Evolutionary conservation across 2,329 filamentous ascomycete species (phyloP).

Genomic region (Thelonectria blattea): DNA sequence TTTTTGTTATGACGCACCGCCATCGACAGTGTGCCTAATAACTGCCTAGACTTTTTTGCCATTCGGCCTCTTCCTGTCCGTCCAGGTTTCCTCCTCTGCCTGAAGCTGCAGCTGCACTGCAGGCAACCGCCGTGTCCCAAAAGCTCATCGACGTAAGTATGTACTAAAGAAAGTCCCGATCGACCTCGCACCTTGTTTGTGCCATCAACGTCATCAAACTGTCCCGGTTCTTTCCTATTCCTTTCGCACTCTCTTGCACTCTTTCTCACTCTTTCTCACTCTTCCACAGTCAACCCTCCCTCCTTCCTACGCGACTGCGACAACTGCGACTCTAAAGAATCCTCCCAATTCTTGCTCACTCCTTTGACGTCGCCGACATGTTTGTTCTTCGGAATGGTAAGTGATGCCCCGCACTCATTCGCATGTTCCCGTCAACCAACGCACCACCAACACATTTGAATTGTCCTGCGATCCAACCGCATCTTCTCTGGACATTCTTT

Average conservation of each 20-base stretch:
- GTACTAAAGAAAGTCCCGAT: background rate
- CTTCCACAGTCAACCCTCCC: background rate
- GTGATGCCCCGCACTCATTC: constrained; percentile 27
- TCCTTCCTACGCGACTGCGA: constrained; percentile 1
- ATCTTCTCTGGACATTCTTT: background rate
- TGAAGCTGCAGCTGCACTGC: constrained; percentile 9
- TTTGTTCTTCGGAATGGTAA: constrained; percentile 49
- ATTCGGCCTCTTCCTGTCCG: background rate
- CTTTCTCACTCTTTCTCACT: constrained; percentile 1
- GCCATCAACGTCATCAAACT: constrained; percentile 28
- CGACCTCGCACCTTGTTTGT: constrained; percentile 18
- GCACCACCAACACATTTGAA: background rate
- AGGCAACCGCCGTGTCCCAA: constrained; percentile 18
- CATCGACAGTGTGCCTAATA: constrained; percentile 9
- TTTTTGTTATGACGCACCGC: constrained; percentile 39
- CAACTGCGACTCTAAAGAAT: constrained; percentile 11
- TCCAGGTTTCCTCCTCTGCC: background rate
- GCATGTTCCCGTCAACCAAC: background rate
- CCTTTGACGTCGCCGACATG: constrained; percentile 39
- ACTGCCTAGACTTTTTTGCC: constrained; percentile 10
- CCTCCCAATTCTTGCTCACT: constrained; percentile 1
- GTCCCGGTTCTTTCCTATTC: constrained; percentile 5
- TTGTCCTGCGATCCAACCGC: background rate
- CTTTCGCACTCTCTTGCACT: background rate
- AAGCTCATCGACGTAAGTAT: constrained; percentile 8